Evolutionary conservation across 768 basidiomycete genomes (phyloP), one percentile per base, ranked within the genome.

Genomic region (Paxillus rubicundulus): DNA sequence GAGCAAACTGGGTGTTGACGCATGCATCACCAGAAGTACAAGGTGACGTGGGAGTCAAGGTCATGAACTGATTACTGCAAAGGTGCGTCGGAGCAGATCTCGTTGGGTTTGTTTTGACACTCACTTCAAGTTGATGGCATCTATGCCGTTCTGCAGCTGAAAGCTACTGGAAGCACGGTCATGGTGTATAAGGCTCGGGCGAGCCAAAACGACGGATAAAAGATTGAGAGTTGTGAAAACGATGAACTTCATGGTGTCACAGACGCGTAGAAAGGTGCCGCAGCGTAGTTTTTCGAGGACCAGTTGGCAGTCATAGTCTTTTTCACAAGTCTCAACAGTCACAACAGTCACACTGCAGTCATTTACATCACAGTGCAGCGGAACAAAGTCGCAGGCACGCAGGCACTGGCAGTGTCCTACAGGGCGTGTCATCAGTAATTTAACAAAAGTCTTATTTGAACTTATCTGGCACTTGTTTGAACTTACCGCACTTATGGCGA

Each of bases 1-100:
- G 81, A 1, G 83, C 82, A 52, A 85, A 79, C 32, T 74, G 55
- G 34, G 66, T 61, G 54, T 70, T 64, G 9, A 82, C 64, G 58
- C 84, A 86, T 8, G 82, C 80, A 36, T 75, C 60, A 14, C 75
- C 75, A 42, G 55, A 69, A 8, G 57, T 62, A 36, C 70, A 71
- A 52, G 76, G 74, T 12, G 75, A 59, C 10, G 70, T 70, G 36
- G 58, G 6, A 5, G 52, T 60, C 48, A 64, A 34, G 1, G 55
- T 48, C 32, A 17, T 9, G 39, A 62, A 68, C 36, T 63, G 52
- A 36, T 62, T 59, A 46, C 67, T 66, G 44, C 13, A 18, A 50
- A 7, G 50, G 49, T 18, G 5, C 2, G n/a, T 57, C 18, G 61
- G 57, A 42, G 47, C 21, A 32, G 16, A 13, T 24, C 36, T 3